These are phyloP conservation scores for Aspergillus novofumigatus DNA, from an alignment of 2,329 filamentous ascomycete genomes.

Conservation along the genomic window DNA sequence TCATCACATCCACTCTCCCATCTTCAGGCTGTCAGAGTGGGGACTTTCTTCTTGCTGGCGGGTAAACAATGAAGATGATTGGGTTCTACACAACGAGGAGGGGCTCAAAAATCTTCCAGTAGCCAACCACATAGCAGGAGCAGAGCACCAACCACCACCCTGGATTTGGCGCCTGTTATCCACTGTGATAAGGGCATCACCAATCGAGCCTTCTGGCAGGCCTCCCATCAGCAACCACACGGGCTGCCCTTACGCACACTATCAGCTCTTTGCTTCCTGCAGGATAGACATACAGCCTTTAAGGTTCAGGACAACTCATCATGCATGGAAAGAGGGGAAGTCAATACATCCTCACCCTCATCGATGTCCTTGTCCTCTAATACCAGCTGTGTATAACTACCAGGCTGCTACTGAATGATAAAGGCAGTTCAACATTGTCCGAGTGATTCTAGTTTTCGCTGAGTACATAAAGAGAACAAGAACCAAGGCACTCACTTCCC, in stretches of 20 bases:
- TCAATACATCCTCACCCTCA: too few relatives aligned
- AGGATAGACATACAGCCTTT: background rate
- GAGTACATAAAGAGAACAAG: background rate
- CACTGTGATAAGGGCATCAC: slow-evolving; percentile 1
- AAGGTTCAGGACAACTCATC: slow-evolving; percentile 1
- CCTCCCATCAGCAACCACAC: background rate
- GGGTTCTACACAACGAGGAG: background rate
- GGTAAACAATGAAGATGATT: slow-evolving; percentile 6
- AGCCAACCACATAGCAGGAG: background rate
- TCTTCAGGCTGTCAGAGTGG: background rate
- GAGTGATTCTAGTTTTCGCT: background rate
- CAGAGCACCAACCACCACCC: slow-evolving; percentile 9
- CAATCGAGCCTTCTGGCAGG: background rate
- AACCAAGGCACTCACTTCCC: background rate
- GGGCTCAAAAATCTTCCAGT: background rate
- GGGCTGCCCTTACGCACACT: background rate
- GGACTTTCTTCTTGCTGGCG: slow-evolving; percentile 3
- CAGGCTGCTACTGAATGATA: background rate
- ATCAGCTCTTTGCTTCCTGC: background rate
- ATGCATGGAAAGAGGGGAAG: background rate
- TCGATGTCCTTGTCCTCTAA: background rate
- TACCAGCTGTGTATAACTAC: background rate
- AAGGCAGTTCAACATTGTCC: background rate
- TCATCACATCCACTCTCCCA: background rate
- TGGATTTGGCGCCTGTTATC: slow-evolving; percentile 17